Base-by-base conservation (phyloP, 2,329 filamentous ascomycete species). In the Diplodia mutila region DNA sequence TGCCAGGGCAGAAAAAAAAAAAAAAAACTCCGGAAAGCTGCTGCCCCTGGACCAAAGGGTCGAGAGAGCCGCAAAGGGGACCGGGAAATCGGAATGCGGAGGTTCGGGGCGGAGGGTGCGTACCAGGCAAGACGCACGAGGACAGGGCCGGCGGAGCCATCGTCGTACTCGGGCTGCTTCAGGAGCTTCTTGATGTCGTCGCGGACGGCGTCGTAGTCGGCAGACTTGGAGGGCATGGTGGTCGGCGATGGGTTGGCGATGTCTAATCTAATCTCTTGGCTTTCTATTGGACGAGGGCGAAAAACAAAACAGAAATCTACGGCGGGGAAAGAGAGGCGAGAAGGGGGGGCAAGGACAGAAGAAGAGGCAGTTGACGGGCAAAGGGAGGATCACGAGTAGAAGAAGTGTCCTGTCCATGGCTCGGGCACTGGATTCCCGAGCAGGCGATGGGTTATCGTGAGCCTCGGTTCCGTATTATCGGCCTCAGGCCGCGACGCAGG, bases 51-150 rank as follows among this genome's bases (percentile, higher is more conserved):
- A 42, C 21, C 32, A 16, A 59, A 66, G 48, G 54, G 53, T 27
- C 23, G 39, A 67, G 39, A 67, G 65, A 66, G 53, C 55, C 32
- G 61, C 48, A 29, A 48, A 3, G 49, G 16, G 29, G 52, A 49
- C 34, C 11, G 21, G 42, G 25, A 54, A 25, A 49, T 3, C 6
- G 34, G 63, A 25, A 16, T n/a, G 51, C 27, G 11, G 63, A 37
- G 25, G 27, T 61, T 21, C 8, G 18, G 52, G 34, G n/a, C 25
- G 65, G n/a, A 2, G 25, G 32, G 52, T 4, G 76, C 80, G 70
- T 77, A 86, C 86, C 86, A 90, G 67, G 88, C 88, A 49, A 90
- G 80, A 14, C 88, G 84, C 66, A 90, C 86, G 61, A 90, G 84
- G 0, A 90, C 85, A 0, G 87, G 88, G 1, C 87, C 88, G 34